Percentiles rank a stretch among this genome's conserved stretches.
Conservation (phyloP, 768 basidiomycete genomes). For the Mycena metata region DNA sequence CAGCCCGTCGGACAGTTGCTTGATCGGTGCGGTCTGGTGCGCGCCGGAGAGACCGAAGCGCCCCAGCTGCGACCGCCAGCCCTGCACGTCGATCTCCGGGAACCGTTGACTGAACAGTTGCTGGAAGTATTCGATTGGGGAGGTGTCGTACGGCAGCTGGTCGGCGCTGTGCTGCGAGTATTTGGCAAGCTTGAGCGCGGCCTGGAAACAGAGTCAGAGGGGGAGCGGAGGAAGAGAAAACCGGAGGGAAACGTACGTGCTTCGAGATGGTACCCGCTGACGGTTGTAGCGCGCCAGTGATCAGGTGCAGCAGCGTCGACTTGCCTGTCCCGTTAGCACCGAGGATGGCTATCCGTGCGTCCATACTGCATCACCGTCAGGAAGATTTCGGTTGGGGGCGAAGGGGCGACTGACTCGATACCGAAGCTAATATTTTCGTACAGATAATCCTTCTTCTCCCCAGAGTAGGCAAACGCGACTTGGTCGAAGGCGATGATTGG, state of each 20-base stretch:
- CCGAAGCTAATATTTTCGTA: slow-evolving; percentile 94
- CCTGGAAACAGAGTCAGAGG: slow-evolving; percentile 32
- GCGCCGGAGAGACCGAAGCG: slow-evolving; percentile 95
- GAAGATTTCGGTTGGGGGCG: not conserved
- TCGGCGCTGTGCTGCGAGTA: slow-evolving; percentile 99
- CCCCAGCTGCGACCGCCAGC: slow-evolving; percentile 95
- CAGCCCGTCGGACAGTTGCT: slow-evolving; percentile 94
- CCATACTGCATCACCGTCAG: slow-evolving; percentile 72
- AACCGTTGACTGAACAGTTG: slow-evolving; percentile 81
- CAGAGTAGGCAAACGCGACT: slow-evolving; percentile 96
- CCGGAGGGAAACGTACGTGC: slow-evolving; percentile 58
- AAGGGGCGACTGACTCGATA: slow-evolving; percentile 83
- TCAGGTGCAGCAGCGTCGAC: slow-evolving; percentile 91
- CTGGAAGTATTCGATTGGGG: slow-evolving; percentile 96
- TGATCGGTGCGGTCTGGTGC: slow-evolving; percentile 95
- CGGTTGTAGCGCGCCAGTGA: slow-evolving; percentile 87
- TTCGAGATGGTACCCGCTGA: slow-evolving; percentile 89
- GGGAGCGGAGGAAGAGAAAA: not conserved
- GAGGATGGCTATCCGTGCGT: slow-evolving; percentile 94
- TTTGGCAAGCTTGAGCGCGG: slow-evolving; percentile 93
- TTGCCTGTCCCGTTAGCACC: slow-evolving; percentile 97
- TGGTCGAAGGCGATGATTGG: slow-evolving; percentile 97
- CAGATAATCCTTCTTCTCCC: slow-evolving; percentile 87
- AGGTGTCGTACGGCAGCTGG: slow-evolving; percentile 93
- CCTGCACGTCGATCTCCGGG: slow-evolving; percentile 94